Conservation (phyloP, 2,329 filamentous ascomycete species). For the Trichophyton equinum region DNA sequence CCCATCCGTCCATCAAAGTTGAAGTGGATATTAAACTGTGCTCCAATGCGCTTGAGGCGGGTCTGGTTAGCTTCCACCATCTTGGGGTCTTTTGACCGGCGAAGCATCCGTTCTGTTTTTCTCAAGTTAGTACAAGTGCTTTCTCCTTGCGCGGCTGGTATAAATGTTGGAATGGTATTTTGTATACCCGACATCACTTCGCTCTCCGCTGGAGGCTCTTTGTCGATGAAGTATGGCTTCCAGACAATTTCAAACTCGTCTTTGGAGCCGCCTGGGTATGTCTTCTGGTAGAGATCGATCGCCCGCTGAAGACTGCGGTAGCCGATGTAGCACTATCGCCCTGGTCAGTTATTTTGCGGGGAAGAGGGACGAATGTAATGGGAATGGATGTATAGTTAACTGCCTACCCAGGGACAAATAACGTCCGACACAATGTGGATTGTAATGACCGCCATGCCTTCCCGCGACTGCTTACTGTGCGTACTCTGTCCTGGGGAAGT, state of each 20-base stretch:
- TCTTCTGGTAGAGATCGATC: slow-evolving; percentile 13
- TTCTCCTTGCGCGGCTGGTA: neutral
- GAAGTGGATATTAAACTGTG: slow-evolving; percentile 12
- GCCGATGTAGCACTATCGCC: slow-evolving; percentile 14
- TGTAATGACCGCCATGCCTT: slow-evolving; percentile 6
- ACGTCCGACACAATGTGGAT: slow-evolving; percentile 7
- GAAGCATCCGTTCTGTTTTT: slow-evolving; percentile 15
- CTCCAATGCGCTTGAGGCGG: slow-evolving; percentile 13
- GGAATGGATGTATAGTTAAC: neutral
- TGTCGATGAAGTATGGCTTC: slow-evolving; percentile 14
- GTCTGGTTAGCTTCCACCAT: slow-evolving; percentile 13
- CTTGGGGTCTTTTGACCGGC: slow-evolving; percentile 10
- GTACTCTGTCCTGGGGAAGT: neutral
- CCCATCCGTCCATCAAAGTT: slow-evolving; percentile 16
- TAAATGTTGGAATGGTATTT: neutral
- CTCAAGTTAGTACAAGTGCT: neutral
- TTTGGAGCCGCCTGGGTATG: slow-evolving; percentile 12
- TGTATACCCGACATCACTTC: slow-evolving; percentile 11
- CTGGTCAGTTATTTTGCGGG: neutral
- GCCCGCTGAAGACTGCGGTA: slow-evolving; percentile 11
- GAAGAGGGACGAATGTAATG: neutral
- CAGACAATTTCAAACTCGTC: slow-evolving; percentile 10
- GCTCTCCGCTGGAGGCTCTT: slow-evolving; percentile 11
- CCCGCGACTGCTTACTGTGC: neutral
- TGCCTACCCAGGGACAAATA: slow-evolving; percentile 7